phyloP scores from a whole-genome alignment of 2,329 filamentous ascomycete species.

The Fusarium pininemorale region DNA sequence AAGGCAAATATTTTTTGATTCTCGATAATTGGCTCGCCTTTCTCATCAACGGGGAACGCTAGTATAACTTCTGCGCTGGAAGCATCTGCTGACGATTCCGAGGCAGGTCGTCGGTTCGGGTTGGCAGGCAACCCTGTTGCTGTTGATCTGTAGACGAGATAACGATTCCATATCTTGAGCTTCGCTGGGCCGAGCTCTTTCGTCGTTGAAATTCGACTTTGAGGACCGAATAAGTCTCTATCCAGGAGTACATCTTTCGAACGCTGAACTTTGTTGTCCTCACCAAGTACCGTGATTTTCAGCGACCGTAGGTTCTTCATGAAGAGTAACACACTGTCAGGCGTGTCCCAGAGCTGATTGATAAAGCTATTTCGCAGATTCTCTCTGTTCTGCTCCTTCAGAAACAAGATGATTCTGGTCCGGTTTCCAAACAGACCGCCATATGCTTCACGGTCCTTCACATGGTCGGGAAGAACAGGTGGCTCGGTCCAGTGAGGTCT shows the following conservation, averaged over 20 bases:
- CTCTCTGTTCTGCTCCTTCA: not conserved
- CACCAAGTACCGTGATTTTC: not conserved
- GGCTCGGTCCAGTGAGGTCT: not conserved
- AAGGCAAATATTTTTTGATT: not conserved
- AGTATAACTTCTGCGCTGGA: not conserved
- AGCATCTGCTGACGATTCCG: rapidly evolving
- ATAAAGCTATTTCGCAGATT: not conserved
- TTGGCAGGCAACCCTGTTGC: not conserved
- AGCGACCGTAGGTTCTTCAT: not conserved
- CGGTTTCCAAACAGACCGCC: not conserved
- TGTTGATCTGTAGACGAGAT: not conserved
- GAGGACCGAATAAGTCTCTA: not conserved
- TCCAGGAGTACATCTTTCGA: not conserved
- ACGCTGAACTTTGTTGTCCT: not conserved
- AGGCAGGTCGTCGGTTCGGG: not conserved
- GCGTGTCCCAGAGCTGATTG: not conserved
- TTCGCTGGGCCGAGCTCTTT: not conserved
- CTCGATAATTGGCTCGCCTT: not conserved
- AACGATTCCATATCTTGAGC: not conserved
- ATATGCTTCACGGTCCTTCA: not conserved
- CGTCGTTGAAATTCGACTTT: rapidly evolving
- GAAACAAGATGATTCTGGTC: not conserved
- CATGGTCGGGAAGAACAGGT: not conserved
- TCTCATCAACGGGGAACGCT: not conserved
- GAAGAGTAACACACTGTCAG: not conserved